Evolutionary conservation across 2,329 filamentous ascomycete species (phyloP).

Genomic region (Aspergillus novofumigatus): DNA sequence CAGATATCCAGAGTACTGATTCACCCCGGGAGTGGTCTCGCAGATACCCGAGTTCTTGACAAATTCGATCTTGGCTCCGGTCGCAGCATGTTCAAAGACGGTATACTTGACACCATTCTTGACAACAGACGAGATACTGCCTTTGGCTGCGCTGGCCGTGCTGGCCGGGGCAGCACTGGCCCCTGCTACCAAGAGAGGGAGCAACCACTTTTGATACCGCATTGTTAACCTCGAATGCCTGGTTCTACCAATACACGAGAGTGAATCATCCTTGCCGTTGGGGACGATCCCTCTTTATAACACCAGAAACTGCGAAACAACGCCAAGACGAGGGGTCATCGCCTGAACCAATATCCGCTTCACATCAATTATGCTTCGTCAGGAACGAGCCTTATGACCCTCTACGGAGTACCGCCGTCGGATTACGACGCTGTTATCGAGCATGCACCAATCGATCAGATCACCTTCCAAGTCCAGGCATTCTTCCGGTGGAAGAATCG

Average conservation of each 20-base stretch:
- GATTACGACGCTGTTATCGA: not conserved
- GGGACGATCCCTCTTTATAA: not conserved
- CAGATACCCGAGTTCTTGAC: conserved; percentile 51
- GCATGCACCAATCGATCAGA: not conserved
- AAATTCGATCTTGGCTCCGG: conserved; percentile 43
- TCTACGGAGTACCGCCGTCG: not conserved
- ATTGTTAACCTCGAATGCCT: not conserved
- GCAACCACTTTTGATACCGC: not conserved
- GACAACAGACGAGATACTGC: conserved; percentile 23
- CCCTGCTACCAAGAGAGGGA: not conserved
- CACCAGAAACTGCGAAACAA: not conserved
- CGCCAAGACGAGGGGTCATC: not conserved
- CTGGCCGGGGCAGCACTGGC: not conserved
- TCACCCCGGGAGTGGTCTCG: conserved; percentile 49
- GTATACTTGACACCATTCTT: conserved; percentile 40
- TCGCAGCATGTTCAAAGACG: conserved; percentile 48
- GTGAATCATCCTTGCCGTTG: not conserved
- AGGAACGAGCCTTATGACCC: not conserved
- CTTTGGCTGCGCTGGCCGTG: not conserved
- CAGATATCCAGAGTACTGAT: conserved; percentile 51
- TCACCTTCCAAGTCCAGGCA: not conserved
- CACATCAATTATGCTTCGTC: not conserved
- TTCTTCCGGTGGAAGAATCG: not conserved
- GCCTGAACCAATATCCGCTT: not conserved
- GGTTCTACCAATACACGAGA: not conserved